Base-by-base conservation (phyloP, 257 asterid genomes). In the Scutellaria barbata region DNA sequence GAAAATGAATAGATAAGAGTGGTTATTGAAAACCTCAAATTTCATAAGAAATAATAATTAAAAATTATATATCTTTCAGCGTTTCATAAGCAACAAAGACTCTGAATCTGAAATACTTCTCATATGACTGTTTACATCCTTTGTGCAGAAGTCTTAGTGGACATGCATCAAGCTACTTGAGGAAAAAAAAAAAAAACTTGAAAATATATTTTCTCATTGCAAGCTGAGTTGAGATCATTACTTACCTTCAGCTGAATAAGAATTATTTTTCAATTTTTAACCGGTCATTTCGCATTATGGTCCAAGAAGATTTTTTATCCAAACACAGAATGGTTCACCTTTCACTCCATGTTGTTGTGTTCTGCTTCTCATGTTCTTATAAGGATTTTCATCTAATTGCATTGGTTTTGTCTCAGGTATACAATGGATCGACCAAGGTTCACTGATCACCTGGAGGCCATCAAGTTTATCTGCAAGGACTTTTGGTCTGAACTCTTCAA, bases 401-500 rank as follows among this genome's bases (percentile, higher is more conserved):
- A 37, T 61, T 48, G 16, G 40, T 50, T 74, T 73, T 66, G 59
- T 65, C 33, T 10, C 76, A 91, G 99, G 83, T 94, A 91, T 81
- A 94, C 98, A 17, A 88, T 89, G 96, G 96, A 94, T 74, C 81
- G 88, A 11, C 99, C 96, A 57, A 89, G 99, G 82, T 94, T 94
- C 85, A 85, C 92, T 10, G 96, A 94, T 74, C 92, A 94, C 83
- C 83, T 94, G 73, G 99, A 94, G 76, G 99, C 98, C 10, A 91
- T 94, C 82, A 94, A 94, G 84, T 94, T 91, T 75, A 88, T 94
- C 69, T 94, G 99, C 93, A 94, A 94, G 82, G 99, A 94, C 85
- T 94, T 94, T 61, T 94, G 99, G 98, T 89, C 96, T 59, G 98
- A 94, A 80, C 92, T 94, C 81, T 94, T 94, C 86, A 94, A 91